These are phyloP conservation scores for Pythium brassicae DNA, from an alignment of 352 stramenopile genomes.

Conservation along the genomic window DNA sequence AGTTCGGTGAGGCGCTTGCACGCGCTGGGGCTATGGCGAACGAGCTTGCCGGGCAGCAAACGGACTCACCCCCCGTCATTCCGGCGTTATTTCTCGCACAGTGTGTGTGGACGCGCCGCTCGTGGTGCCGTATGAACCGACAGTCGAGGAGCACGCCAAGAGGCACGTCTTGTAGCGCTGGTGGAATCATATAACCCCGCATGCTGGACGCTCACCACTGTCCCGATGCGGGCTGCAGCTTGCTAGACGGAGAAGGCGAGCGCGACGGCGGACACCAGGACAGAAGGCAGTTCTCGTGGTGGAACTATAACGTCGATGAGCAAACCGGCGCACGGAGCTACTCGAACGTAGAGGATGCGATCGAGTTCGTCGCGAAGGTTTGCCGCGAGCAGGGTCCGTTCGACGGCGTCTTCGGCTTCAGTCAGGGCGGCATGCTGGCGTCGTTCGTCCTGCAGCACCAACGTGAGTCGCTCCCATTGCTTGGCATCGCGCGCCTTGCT, in stretches of 20 bases:
- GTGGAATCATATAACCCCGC: too few relatives aligned
- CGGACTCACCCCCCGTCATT: neutral
- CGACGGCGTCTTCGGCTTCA: constrained; percentile 84
- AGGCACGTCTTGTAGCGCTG: too few relatives aligned
- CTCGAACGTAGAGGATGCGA: constrained; percentile 48
- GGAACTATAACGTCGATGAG: constrained; percentile 46
- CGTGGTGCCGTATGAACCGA: constrained; percentile 58
- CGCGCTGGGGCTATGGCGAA: neutral
- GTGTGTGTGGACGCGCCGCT: constrained; percentile 78
- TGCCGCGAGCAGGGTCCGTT: constrained; percentile 76
- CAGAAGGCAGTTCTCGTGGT: constrained; percentile 71
- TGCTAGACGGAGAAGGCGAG: constrained; percentile 13
- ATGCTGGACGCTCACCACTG: neutral
- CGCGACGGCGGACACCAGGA: neutral
- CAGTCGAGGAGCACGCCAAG: neutral
- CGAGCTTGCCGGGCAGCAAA: neutral
- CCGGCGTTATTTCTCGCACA: too few relatives aligned
- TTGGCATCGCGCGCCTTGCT: too few relatives aligned
- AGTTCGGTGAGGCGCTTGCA: constrained; percentile 51
- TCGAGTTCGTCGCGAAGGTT: constrained; percentile 63
- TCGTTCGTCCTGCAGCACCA: constrained; percentile 68
- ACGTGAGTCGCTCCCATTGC: constrained; percentile 25
- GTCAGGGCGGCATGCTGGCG: constrained; percentile 71
- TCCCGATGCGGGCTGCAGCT: neutral
- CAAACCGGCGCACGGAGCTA: constrained; percentile 33